Evolutionary conservation across 2,329 filamentous ascomycete species (phyloP).

Genomic region (Trichoderma guizhouense): DNA sequence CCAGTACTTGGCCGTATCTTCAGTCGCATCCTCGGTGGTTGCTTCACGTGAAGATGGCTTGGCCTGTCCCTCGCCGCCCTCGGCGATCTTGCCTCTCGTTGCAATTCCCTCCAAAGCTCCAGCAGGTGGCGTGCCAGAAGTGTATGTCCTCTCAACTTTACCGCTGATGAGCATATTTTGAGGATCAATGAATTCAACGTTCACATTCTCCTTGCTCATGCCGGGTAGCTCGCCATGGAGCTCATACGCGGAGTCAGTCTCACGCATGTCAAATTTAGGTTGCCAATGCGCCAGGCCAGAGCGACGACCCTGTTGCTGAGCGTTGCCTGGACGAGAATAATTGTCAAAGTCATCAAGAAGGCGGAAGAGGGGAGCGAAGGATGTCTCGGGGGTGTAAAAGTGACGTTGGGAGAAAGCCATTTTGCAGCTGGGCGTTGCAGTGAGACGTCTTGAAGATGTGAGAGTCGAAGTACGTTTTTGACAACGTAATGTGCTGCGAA

Average conservation of each 20-base stretch:
- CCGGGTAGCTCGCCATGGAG: constrained; percentile 75
- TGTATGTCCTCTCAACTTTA: constrained; percentile 58
- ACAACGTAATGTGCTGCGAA: neutral
- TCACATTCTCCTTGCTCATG: constrained; percentile 65
- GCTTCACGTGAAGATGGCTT: neutral
- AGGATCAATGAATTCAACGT: constrained; percentile 70
- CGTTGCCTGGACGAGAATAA: constrained; percentile 38
- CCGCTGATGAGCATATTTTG: constrained; percentile 67
- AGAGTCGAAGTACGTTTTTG: neutral
- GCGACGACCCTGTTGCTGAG: constrained; percentile 13
- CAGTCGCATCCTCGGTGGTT: constrained; percentile 21
- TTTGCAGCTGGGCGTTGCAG: constrained; percentile 28
- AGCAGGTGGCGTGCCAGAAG: constrained; percentile 43
- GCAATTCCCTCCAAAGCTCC: constrained; percentile 20
- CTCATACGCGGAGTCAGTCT: constrained; percentile 62
- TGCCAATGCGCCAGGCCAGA: constrained; percentile 48
- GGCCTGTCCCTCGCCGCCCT: constrained; percentile 24
- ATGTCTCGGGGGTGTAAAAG: constrained; percentile 40
- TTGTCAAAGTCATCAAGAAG: constrained; percentile 57
- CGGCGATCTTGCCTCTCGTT: constrained; percentile 31
- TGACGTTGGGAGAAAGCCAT: constrained; percentile 53
- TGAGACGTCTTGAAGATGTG: neutral
- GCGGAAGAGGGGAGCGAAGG: constrained; percentile 54
- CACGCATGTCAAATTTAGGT: constrained; percentile 70
- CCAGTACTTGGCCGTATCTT: constrained; percentile 59